These are phyloP conservation scores for Trichoderma afroharzianum DNA, from an alignment of 2,329 filamentous ascomycete species.

Conservation along the genomic window DNA sequence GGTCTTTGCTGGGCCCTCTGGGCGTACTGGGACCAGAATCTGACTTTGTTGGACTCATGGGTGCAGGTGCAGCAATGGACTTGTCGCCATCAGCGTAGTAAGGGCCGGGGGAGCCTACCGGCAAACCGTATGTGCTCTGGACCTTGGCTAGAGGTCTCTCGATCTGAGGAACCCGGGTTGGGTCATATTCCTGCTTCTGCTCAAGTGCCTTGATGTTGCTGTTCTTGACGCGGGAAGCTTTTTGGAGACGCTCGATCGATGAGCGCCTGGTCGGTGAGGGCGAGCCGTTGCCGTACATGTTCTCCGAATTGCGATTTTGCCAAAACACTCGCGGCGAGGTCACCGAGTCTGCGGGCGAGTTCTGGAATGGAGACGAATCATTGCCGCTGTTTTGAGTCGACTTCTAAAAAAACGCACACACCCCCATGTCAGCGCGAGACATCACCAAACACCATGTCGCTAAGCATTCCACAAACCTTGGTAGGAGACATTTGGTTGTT, in stretches of 20 bases:
- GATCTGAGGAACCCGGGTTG: constrained; percentile 68
- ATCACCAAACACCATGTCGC: neutral
- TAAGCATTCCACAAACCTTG: constrained; percentile 32
- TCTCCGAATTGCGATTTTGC: constrained; percentile 79
- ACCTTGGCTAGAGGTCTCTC: constrained; percentile 78
- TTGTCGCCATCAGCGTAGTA: constrained; percentile 47
- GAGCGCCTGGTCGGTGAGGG: constrained; percentile 75
- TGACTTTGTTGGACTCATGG: constrained; percentile 30
- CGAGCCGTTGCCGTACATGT: constrained; percentile 62
- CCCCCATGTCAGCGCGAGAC: constrained; percentile 17
- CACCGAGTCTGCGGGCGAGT: constrained; percentile 66
- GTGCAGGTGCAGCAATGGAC: constrained; percentile 25
- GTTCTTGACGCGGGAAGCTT: constrained; percentile 93
- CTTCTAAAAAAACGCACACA: constrained; percentile 49
- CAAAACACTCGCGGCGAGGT: constrained; percentile 86
- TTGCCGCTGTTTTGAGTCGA: constrained; percentile 63
- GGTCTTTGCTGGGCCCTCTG: constrained; percentile 63
- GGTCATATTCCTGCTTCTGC: constrained; percentile 89
- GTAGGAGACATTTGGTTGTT: constrained; percentile 60
- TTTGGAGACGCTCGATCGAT: constrained; percentile 93
- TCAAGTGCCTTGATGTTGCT: constrained; percentile 95
- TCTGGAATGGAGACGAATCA: constrained; percentile 81
- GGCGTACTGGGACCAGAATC: constrained; percentile 27
- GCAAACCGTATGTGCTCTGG: constrained; percentile 65
- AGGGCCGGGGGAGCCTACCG: constrained; percentile 48